phyloP scores from a whole-genome alignment of 495 filamentous ascomycete species.

The Aspergillus affinis region DNA sequence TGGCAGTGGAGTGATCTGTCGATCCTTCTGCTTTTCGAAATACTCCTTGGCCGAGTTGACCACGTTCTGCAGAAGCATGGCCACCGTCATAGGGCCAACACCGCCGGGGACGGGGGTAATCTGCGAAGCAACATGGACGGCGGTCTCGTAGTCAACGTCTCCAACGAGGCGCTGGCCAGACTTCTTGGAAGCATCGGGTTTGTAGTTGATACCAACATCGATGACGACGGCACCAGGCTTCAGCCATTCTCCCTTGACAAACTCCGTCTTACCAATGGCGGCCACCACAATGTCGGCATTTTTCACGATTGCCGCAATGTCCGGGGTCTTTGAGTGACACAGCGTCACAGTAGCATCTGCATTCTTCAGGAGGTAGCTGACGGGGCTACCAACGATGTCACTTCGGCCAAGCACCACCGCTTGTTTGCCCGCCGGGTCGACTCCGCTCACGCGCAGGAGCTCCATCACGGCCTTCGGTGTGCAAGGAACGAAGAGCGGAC shows the following conservation, averaged over 20 bases:
- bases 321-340: slow-evolving; percentile 84
- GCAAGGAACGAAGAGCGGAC: slow-evolving; percentile 86
- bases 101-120: slow-evolving; percentile 97
- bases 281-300: slow-evolving; percentile 86
- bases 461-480: slow-evolving; percentile 98
- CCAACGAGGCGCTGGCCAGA: slow-evolving; percentile 92
- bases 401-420: slow-evolving; percentile 93
- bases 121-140: slow-evolving; percentile 81
- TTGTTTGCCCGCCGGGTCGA: slow-evolving; percentile 83
- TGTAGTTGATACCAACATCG: slow-evolving; percentile 96
- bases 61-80: slow-evolving; percentile 93
- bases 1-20: slow-evolving; percentile 74
- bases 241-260: slow-evolving; percentile 92
- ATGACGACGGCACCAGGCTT: slow-evolving; percentile 94
- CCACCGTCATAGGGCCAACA: slow-evolving; percentile 97
- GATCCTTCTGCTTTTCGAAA: slow-evolving; percentile 76
- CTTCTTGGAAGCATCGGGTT: slow-evolving; percentile 90
- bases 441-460: slow-evolving; percentile 77
- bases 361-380: slow-evolving; percentile 91
- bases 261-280: slow-evolving; percentile 83
- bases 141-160: slow-evolving; percentile 90
- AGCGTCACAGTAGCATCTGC: slow-evolving; percentile 95
- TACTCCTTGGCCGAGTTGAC: slow-evolving; percentile 76
- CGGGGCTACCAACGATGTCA: slow-evolving; percentile 95
- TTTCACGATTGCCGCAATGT: slow-evolving; percentile 72